A percentile compares a stretch with the other conserved stretches of the same genome.
These are phyloP conservation scores for Fusarium tjaetaba DNA, from an alignment of 2,329 filamentous ascomycete genomes.

Conservation along the genomic window DNA sequence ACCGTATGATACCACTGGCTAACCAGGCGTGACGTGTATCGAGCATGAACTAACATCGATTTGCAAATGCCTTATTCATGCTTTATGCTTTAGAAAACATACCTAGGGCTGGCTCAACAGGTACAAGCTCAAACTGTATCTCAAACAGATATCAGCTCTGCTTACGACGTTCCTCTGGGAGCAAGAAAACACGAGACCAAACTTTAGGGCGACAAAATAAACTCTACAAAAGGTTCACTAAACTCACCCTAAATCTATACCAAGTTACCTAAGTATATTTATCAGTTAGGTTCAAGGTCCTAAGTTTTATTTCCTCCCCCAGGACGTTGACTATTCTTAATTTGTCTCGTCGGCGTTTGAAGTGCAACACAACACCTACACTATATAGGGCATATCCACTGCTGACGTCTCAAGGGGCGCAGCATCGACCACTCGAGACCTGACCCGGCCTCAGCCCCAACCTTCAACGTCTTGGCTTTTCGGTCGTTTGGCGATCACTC, in stretches of 20 bases:
- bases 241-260: too few relatives aligned
- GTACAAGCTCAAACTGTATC: conserved; percentile 11
- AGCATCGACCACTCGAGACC: conserved; percentile 23
- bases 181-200: too few relatives aligned
- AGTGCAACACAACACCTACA: conserved; percentile 7
- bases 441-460: neutral
- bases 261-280: too few relatives aligned
- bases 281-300: too few relatives aligned
- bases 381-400: conserved; percentile 24
- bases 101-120: neutral
- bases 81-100: neutral
- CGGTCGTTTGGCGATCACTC: conserved; percentile 24
- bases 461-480: conserved; percentile 17
- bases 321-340: conserved; percentile 10
- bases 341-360: conserved; percentile 29
- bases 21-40: conserved; percentile 10
- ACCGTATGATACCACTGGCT: conserved; percentile 2
- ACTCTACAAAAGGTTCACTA: too few relatives aligned
- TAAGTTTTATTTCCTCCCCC: too few relatives aligned
- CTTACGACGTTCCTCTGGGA: neutral
- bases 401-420: conserved; percentile 44
- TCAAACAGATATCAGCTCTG: conserved; percentile 3
- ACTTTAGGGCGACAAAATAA: too few relatives aligned
- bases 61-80: neutral
- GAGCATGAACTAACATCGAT: neutral